Evolutionary conservation across 2,329 filamentous ascomycete genomes (phyloP).

Genomic region (Fusarium siculi): DNA sequence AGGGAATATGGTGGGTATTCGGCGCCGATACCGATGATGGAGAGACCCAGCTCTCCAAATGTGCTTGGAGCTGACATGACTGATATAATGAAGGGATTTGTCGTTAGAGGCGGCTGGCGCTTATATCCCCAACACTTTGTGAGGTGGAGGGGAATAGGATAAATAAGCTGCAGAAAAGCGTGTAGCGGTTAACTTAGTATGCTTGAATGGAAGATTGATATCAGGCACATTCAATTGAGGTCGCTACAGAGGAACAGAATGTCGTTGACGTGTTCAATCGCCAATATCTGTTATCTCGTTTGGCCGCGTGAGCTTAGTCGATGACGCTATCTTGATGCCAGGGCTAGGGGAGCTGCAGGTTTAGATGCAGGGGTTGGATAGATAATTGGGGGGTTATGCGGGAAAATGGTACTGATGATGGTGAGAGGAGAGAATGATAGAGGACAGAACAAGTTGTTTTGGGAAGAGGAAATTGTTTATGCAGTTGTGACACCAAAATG

Average conservation of each 20-base stretch:
- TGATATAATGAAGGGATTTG: slow-evolving; percentile 12
- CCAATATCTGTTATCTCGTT: slow-evolving; percentile 12
- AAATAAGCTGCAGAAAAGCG: not conserved
- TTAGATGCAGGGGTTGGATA: slow-evolving; percentile 22
- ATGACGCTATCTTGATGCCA: slow-evolving; percentile 38
- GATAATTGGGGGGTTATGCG: slow-evolving; percentile 7
- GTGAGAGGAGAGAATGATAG: not conserved
- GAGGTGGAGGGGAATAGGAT: slow-evolving; percentile 10
- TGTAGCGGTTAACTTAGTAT: not conserved
- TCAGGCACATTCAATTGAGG: slow-evolving; percentile 16
- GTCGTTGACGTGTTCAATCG: slow-evolving; percentile 27
- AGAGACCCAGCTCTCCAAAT: slow-evolving; percentile 66
- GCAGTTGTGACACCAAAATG: slow-evolving; percentile 5
- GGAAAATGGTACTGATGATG: not conserved
- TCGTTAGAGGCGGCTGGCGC: not conserved
- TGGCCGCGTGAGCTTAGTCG: slow-evolving; percentile 25
- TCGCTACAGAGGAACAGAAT: not conserved
- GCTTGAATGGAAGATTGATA: not conserved
- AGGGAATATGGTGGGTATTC: slow-evolving; percentile 70
- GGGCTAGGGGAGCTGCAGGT: slow-evolving; percentile 21
- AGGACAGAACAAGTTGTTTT: not conserved
- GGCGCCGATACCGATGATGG: slow-evolving; percentile 67
- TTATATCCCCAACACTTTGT: slow-evolving; percentile 33
- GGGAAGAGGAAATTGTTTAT: slow-evolving; percentile 14
- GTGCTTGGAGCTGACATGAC: slow-evolving; percentile 55